phyloP scores from a whole-genome alignment of 257 asterid genomes.

The Oldenlandia corymbosa region DNA sequence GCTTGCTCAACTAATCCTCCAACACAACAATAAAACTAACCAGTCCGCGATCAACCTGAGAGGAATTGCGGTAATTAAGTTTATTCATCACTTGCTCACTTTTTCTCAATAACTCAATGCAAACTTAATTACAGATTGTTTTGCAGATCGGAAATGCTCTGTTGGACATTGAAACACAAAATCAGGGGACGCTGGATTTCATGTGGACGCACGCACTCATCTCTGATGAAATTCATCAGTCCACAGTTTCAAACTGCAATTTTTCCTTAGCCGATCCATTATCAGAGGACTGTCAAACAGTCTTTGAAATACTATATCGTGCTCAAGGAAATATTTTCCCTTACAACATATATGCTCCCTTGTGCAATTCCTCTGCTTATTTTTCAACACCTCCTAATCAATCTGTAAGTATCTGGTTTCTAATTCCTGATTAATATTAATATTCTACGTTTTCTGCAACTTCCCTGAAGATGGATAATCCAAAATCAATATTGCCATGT shows the following conservation, averaged over 20 bases:
- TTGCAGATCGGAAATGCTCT: slow-evolving; percentile 61
- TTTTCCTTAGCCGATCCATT: slow-evolving; percentile 22
- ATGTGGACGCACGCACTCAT: slow-evolving; percentile 52
- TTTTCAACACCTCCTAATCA: background rate
- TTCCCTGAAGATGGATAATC: too few species aligned
- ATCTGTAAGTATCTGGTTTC: too few species aligned
- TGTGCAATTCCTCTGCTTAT: slow-evolving; percentile 25
- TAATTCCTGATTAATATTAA: too few species aligned
- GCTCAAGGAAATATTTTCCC: slow-evolving; percentile 19
- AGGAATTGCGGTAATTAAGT: slow-evolving; percentile 52
- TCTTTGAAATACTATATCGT: slow-evolving; percentile 9
- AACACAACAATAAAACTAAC: slow-evolving; percentile 36
- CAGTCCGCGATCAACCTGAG: slow-evolving; percentile 44
- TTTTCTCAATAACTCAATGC: too few species aligned
- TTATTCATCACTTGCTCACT: too few species aligned
- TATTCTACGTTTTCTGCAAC: too few species aligned
- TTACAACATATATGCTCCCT: slow-evolving; percentile 47
- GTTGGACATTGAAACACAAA: slow-evolving; percentile 23
- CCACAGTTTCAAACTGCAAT: slow-evolving; percentile 36
- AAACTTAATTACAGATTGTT: background rate
- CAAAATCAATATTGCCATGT: too few species aligned
- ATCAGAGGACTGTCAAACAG: slow-evolving; percentile 21
- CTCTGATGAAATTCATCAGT: slow-evolving; percentile 54
- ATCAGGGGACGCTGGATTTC: slow-evolving; percentile 36
- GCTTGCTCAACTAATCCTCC: slow-evolving; percentile 46